These are phyloP conservation scores for Thamnidium elegans DNA, from an alignment of 192 early-diverging fungal genomes.

Conservation along the genomic window DNA sequence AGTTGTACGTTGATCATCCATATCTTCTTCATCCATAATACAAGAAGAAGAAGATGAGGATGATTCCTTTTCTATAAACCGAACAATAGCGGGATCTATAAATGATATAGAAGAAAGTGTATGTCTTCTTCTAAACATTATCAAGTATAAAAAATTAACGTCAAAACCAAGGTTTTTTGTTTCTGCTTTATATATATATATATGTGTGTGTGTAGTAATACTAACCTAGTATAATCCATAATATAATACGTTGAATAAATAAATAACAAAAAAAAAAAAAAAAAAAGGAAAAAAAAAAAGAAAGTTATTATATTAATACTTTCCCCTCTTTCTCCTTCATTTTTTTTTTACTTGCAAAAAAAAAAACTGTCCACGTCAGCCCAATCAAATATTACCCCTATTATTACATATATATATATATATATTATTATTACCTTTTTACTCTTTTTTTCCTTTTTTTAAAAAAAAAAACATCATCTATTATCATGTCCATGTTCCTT, in stretches of 20 bases:
- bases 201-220: no score
- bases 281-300: background rate
- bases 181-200: no score
- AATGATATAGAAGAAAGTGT: conserved; percentile 8
- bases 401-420: background rate
- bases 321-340: background rate
- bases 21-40: no score
- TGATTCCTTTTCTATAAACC: background rate
- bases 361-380: no score
- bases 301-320: conserved; percentile 1
- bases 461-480: background rate
- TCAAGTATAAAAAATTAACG: no score
- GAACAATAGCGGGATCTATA: conserved; percentile 13
- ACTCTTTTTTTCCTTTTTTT: background rate
- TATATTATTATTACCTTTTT: no score
- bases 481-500: conserved; percentile 33
- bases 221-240: background rate
- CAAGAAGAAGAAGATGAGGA: no score
- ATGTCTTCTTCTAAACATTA: conserved; percentile 2
- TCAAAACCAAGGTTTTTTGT: no score
- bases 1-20: no score
- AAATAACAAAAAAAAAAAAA: conserved; percentile 2
- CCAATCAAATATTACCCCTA: background rate
- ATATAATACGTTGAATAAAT: background rate
- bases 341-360: background rate